These are phyloP conservation scores for Fusarium equiseti DNA, from an alignment of 2,329 filamentous ascomycete species.

Conservation along the genomic window DNA sequence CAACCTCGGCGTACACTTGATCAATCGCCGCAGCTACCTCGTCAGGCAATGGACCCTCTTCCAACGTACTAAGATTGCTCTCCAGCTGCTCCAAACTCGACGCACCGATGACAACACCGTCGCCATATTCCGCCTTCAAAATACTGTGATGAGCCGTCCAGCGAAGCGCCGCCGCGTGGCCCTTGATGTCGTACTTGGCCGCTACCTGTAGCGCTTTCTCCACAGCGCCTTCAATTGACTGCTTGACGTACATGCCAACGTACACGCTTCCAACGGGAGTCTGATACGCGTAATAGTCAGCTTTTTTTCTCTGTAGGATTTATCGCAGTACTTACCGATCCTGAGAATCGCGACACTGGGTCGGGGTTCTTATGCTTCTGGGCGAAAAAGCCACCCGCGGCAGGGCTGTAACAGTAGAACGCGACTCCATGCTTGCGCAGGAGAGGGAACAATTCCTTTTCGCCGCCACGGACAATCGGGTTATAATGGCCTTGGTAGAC, in stretches of 20 bases:
- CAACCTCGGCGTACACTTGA: slow-evolving; percentile 33
- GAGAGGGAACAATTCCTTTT: slow-evolving; percentile 57
- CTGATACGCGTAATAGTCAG: not conserved
- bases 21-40: slow-evolving; percentile 49
- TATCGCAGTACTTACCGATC: slow-evolving; percentile 29
- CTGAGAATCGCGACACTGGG: slow-evolving; percentile 42
- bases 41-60: slow-evolving; percentile 56
- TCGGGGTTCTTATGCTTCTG: slow-evolving; percentile 40
- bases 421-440: slow-evolving; percentile 57
- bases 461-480: slow-evolving; percentile 56
- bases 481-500: slow-evolving; percentile 65
- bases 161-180: slow-evolving; percentile 56
- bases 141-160: slow-evolving; percentile 56
- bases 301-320: fast-evolving
- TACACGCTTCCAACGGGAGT: slow-evolving; percentile 44
- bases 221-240: slow-evolving; percentile 46
- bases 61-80: slow-evolving; percentile 51
- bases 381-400: slow-evolving; percentile 43
- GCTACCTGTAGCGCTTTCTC: slow-evolving; percentile 46
- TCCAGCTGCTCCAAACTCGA: slow-evolving; percentile 53
- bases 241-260: slow-evolving; percentile 44
- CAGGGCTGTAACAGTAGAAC: slow-evolving; percentile 58
- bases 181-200: slow-evolving; percentile 52
- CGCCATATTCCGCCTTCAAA: slow-evolving; percentile 50
- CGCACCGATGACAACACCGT: slow-evolving; percentile 54